phyloP scores from a whole-genome alignment of 164 flowering plant genomes.

The Vitis labrusca region DNA sequence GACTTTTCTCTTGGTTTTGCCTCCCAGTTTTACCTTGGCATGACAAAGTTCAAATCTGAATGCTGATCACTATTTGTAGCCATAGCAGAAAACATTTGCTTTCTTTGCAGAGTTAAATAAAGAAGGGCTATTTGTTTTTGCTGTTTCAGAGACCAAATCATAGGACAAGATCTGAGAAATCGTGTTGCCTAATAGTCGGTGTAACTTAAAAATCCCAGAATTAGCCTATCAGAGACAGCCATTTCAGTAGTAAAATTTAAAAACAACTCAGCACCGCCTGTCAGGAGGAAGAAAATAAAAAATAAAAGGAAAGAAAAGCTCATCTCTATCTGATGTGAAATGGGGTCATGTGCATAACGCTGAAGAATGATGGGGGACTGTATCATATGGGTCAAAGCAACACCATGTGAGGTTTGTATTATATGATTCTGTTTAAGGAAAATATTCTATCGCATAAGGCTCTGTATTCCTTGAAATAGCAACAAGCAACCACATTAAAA shows the following conservation, averaged over 20 bases:
- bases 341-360: conserved; percentile 30
- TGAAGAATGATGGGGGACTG: no score
- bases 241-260: background rate
- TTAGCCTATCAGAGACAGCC: background rate
- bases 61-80: no score
- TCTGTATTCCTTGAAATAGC: conserved; percentile 17
- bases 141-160: no score
- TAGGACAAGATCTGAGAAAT: no score
- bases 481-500: conserved; percentile 10
- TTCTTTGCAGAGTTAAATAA: background rate
- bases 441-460: conserved; percentile 2
- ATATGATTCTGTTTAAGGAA: conserved; percentile 5
- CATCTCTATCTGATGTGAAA: conserved; percentile 10
- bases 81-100: background rate
- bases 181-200: background rate
- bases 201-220: background rate
- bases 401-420: conserved; percentile 35
- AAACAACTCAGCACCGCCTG: background rate
- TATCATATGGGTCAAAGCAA: conserved; percentile 22
- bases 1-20: background rate
- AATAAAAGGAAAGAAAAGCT: no score
- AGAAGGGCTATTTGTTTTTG: background rate
- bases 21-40: no score
- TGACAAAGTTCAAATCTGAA: background rate
- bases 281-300: no score